Conservation (phyloP, 2,329 filamentous ascomycete genomes). For the Beauveria bassiana region DNA sequence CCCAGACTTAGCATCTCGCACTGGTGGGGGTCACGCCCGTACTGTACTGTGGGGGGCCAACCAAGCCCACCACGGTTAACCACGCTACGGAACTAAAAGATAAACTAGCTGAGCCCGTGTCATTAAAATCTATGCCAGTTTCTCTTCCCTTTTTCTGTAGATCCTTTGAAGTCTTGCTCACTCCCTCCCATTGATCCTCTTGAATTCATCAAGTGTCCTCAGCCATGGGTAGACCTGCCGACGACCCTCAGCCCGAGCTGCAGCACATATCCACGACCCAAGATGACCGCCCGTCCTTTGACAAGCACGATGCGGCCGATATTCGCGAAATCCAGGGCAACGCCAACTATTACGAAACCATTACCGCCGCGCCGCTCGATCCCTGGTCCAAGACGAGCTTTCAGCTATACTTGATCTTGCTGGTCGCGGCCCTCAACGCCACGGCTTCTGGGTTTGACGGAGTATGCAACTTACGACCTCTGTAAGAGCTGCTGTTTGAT, state of each 20-base stretch:
- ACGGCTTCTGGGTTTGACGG: conserved; percentile 32
- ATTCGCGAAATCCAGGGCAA: conserved; percentile 23
- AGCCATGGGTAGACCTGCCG: neutral
- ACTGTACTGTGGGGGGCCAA: too few relatives aligned
- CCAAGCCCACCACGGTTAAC: too few relatives aligned
- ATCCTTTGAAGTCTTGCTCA: too few relatives aligned
- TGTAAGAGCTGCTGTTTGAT: neutral
- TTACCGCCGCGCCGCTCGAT: conserved; percentile 21
- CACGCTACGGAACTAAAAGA: too few relatives aligned
- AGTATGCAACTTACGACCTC: conserved; percentile 15
- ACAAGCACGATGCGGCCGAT: conserved; percentile 16
- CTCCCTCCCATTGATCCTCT: too few relatives aligned
- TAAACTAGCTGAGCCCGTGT: too few relatives aligned
- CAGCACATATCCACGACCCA: neutral
- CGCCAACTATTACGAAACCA: conserved; percentile 21
- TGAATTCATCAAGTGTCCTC: too few relatives aligned
- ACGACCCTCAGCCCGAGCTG: neutral
- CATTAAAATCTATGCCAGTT: too few relatives aligned
- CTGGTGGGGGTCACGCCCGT: too few relatives aligned
- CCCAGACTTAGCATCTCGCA: too few relatives aligned
- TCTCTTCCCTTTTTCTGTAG: too few relatives aligned
- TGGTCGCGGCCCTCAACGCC: conserved; percentile 29
- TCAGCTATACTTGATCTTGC: conserved; percentile 28
- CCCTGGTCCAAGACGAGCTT: conserved; percentile 28
- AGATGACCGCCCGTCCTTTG: conserved; percentile 2